phyloP scores from a whole-genome alignment of 2,329 filamentous ascomycete genomes.

The Fusarium fracticaudum region DNA sequence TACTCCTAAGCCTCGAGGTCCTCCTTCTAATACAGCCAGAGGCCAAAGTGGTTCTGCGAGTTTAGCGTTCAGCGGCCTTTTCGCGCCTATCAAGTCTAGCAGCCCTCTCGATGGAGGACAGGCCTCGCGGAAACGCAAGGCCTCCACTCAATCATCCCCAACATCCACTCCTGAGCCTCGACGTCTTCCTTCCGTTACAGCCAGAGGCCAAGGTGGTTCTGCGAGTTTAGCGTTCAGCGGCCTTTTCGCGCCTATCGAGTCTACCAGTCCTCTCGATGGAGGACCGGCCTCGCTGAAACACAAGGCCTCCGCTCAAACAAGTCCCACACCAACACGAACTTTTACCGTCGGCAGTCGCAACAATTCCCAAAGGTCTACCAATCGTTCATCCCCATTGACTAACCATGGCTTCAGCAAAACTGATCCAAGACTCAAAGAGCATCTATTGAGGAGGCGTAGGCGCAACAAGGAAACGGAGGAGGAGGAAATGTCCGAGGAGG shows the following conservation, averaged over 20 bases:
- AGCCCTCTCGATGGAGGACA: not conserved
- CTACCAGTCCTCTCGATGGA: not conserved
- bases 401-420: accelerated
- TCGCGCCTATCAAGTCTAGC: not conserved
- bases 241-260: accelerated
- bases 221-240: accelerated
- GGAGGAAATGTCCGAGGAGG: not conserved
- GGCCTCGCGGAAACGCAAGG: not conserved
- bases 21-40: too few species aligned
- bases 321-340: not conserved
- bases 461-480: accelerated
- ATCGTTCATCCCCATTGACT: accelerated
- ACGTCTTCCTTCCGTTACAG: accelerated
- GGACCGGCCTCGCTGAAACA: not conserved
- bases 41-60: not conserved
- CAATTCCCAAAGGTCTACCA: accelerated
- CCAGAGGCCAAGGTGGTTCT: accelerated
- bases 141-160: not conserved
- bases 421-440: not conserved
- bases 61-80: accelerated
- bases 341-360: not conserved
- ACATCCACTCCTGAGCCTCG: too few species aligned
- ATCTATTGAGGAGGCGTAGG: accelerated
- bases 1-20: not conserved
- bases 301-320: not conserved